These are phyloP conservation scores for Aeminium ludgeri DNA, from an alignment of 495 filamentous ascomycete species.

Conservation along the genomic window DNA sequence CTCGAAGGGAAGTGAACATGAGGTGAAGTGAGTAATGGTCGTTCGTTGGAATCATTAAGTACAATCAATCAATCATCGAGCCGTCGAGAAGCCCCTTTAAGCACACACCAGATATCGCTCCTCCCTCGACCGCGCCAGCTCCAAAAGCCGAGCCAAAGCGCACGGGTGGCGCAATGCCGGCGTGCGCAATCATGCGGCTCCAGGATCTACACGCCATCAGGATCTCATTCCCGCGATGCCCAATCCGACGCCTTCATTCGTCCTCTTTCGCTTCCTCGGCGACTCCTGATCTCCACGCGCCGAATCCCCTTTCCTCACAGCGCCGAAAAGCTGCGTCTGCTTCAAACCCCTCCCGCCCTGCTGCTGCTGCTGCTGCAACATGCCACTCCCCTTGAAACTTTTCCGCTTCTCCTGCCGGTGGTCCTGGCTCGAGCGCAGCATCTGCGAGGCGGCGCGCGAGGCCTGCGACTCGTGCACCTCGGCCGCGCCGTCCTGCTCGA, in stretches of 20 bases:
- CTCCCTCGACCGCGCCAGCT: not conserved
- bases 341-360: slow-evolving; percentile 3
- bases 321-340: slow-evolving; percentile 25
- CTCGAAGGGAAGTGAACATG: too few species aligned
- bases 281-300: slow-evolving; percentile 11
- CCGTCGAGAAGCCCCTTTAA: too few species aligned
- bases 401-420: slow-evolving; percentile 5
- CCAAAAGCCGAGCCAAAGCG: not conserved
- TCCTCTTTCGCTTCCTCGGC: slow-evolving; percentile 18
- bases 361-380: not conserved
- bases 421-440: slow-evolving; percentile 26
- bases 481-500: slow-evolving; percentile 25
- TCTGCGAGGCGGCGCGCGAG: slow-evolving; percentile 32
- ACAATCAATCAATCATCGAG: not conserved
- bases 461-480: slow-evolving; percentile 38
- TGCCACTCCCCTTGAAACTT: slow-evolving; percentile 5
- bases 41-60: too few species aligned
- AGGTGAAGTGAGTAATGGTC: too few species aligned
- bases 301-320: slow-evolving; percentile 20
- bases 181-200: not conserved
- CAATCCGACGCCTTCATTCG: slow-evolving; percentile 19
- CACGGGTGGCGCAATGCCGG: not conserved
- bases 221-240: slow-evolving; percentile 22
- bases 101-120: too few species aligned
- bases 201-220: not conserved